Evolutionary conservation across 2,329 filamentous ascomycete species (phyloP).

Genomic region (Fusarium musae): DNA sequence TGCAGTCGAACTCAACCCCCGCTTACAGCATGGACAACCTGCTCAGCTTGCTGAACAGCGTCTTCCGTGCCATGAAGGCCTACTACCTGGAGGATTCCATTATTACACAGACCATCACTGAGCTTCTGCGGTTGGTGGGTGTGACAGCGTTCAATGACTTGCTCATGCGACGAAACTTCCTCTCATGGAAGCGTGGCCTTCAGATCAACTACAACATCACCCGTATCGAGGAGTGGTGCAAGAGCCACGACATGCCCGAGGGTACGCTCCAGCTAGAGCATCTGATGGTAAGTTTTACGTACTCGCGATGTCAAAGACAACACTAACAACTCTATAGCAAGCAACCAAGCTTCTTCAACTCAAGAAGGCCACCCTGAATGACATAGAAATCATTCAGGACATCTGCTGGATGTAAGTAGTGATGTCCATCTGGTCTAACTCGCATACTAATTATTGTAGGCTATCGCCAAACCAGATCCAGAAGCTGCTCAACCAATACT

Average conservation of each 20-base stretch:
- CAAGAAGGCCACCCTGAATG: slow-evolving; percentile 98
- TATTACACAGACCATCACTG: slow-evolving; percentile 93
- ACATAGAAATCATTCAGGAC: slow-evolving; percentile 99
- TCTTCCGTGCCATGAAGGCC: slow-evolving; percentile 98
- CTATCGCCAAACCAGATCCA: slow-evolving; percentile 98
- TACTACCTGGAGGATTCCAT: slow-evolving; percentile 98
- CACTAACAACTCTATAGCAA: slow-evolving; percentile 69
- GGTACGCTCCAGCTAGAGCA: slow-evolving; percentile 97
- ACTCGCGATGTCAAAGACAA: background rate
- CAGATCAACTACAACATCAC: slow-evolving; percentile 99
- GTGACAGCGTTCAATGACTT: slow-evolving; percentile 99
- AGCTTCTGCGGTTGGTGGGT: slow-evolving; percentile 90
- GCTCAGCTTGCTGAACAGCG: slow-evolving; percentile 92
- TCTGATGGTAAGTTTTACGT: slow-evolving; percentile 77
- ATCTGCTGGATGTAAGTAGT: slow-evolving; percentile 97
- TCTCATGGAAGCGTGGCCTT: slow-evolving; percentile 98
- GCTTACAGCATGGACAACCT: slow-evolving; percentile 99
- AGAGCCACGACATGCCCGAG: slow-evolving; percentile 99
- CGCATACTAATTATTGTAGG: slow-evolving; percentile 59
- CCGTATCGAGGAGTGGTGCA: slow-evolving; percentile 99
- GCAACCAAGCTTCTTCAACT: slow-evolving; percentile 97
- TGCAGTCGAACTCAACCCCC: slow-evolving; percentile 88
- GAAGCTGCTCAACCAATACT: slow-evolving; percentile 97
- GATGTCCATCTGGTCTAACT: background rate
- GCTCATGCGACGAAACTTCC: slow-evolving; percentile 96